These are phyloP conservation scores for Moniliophthora roreri DNA, from an alignment of 1,284 basidiomycete species.

Conservation along the genomic window DNA sequence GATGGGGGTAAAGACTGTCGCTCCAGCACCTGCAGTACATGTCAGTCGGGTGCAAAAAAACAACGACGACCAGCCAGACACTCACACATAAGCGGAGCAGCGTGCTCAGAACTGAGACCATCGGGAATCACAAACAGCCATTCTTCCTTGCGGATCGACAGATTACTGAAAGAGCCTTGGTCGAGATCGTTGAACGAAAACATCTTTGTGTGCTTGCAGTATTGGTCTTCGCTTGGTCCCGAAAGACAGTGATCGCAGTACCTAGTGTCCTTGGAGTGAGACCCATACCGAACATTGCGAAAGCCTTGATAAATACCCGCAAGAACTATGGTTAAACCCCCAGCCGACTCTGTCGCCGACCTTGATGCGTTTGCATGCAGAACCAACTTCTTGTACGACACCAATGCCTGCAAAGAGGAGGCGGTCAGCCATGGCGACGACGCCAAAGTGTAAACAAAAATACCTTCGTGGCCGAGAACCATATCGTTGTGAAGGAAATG, in stretches of 20 bases:
- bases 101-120: constrained; percentile 48
- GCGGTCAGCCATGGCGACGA: not conserved
- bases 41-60: too few species aligned
- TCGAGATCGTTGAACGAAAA: constrained; percentile 44
- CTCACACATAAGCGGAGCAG: constrained; percentile 46
- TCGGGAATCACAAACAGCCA: constrained; percentile 71
- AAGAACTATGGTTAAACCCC: constrained; percentile 20
- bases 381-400: constrained; percentile 44
- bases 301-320: constrained; percentile 21
- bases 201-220: constrained; percentile 27
- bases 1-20: constrained; percentile 63
- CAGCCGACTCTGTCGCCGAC: constrained; percentile 28
- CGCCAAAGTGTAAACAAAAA: too few species aligned
- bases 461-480: constrained; percentile 51
- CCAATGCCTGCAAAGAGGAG: constrained; percentile 35
- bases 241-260: constrained; percentile 18
- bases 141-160: constrained; percentile 57
- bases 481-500: constrained; percentile 19
- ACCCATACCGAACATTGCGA: too few species aligned
- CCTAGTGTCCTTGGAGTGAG: too few species aligned
- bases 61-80: not conserved
- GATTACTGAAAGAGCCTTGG: constrained; percentile 60
- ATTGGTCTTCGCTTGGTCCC: constrained; percentile 42
- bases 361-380: constrained; percentile 48
- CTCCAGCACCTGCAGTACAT: constrained; percentile 36